phyloP scores from a whole-genome alignment of 108 stramenopile species.

The Chaetoceros muelleri region DNA sequence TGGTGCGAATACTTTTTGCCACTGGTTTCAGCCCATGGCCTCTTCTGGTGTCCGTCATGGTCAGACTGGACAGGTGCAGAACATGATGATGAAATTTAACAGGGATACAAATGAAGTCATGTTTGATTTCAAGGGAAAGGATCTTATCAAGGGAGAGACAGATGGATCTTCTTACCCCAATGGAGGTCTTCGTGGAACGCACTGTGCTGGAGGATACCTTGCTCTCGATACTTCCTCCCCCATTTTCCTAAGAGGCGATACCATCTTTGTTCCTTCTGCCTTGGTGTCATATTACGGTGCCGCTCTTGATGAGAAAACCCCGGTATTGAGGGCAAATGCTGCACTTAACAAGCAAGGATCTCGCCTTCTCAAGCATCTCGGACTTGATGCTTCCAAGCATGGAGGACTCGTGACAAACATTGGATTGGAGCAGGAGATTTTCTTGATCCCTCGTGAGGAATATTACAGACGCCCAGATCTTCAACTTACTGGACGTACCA shows the following conservation, averaged over 20 bases:
- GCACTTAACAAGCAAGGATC: slow-evolving; percentile 77
- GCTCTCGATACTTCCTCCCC: slow-evolving; percentile 83
- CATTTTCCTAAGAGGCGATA: slow-evolving; percentile 88
- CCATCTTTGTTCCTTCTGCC: slow-evolving; percentile 86
- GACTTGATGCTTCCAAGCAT: slow-evolving; percentile 40
- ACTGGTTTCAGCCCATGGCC: slow-evolving; percentile 95
- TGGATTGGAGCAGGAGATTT: slow-evolving; percentile 95
- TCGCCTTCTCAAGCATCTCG: slow-evolving; percentile 67
- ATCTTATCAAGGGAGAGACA: slow-evolving; percentile 85
- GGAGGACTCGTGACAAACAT: slow-evolving; percentile 74
- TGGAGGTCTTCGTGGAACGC: slow-evolving; percentile 92
- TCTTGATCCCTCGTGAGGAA: slow-evolving; percentile 85
- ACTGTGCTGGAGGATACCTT: slow-evolving; percentile 87
- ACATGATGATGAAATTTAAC: slow-evolving; percentile 91
- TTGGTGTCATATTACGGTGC: slow-evolving; percentile 89
- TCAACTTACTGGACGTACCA: slow-evolving; percentile 85
- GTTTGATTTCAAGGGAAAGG: slow-evolving; percentile 90
- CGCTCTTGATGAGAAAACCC: slow-evolving; percentile 95
- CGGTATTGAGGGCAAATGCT: slow-evolving; percentile 81
- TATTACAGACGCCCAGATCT: slow-evolving; percentile 90
- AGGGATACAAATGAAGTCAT: slow-evolving; percentile 51
- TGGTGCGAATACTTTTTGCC: slow-evolving; percentile 90
- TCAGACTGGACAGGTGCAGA: slow-evolving; percentile 87
- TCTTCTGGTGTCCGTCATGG: slow-evolving; percentile 86
- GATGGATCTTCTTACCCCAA: slow-evolving; percentile 94